phyloP scores from a whole-genome alignment of 495 filamentous ascomycete species.

The Hapsidospora chrysogenum region DNA sequence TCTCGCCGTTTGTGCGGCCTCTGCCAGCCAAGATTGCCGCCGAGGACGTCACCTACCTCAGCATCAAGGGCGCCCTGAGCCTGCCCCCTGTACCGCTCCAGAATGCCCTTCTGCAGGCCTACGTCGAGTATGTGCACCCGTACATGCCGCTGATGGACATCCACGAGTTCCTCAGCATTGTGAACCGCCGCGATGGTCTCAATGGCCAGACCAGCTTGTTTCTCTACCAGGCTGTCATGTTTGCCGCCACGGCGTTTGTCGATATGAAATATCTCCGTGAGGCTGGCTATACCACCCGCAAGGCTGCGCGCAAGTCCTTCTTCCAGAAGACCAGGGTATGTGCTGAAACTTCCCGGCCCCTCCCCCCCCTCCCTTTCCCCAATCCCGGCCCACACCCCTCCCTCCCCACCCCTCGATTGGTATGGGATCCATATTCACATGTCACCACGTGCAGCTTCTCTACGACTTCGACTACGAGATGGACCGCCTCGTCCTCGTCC shows the following conservation, averaged over 20 bases:
- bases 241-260: slow-evolving; percentile 61
- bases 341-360: slow-evolving; percentile 1
- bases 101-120: slow-evolving; percentile 56
- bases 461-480: slow-evolving; percentile 82
- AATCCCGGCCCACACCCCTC: not conserved
- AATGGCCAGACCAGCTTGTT: slow-evolving; percentile 57
- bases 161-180: slow-evolving; percentile 50
- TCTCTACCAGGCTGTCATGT: slow-evolving; percentile 72
- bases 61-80: slow-evolving; percentile 55
- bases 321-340: slow-evolving; percentile 65
- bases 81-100: slow-evolving; percentile 50
- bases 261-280: slow-evolving; percentile 49
- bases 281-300: slow-evolving; percentile 53
- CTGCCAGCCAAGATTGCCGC: slow-evolving; percentile 47
- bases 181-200: slow-evolving; percentile 46
- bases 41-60: slow-evolving; percentile 62
- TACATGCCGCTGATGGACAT: slow-evolving; percentile 80
- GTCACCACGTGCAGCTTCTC: slow-evolving; percentile 21
- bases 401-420: not conserved
- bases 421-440: slow-evolving; percentile 7
- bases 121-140: slow-evolving; percentile 71
- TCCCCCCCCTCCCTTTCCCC: not conserved
- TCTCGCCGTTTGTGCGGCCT: slow-evolving; percentile 60
- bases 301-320: slow-evolving; percentile 60
- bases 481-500: slow-evolving; percentile 67